A percentile compares a stretch with the other conserved stretches of the same genome.
These are phyloP conservation scores for Quercus mongolica DNA, from an alignment of 306 rosid genomes.

Conservation along the genomic window DNA sequence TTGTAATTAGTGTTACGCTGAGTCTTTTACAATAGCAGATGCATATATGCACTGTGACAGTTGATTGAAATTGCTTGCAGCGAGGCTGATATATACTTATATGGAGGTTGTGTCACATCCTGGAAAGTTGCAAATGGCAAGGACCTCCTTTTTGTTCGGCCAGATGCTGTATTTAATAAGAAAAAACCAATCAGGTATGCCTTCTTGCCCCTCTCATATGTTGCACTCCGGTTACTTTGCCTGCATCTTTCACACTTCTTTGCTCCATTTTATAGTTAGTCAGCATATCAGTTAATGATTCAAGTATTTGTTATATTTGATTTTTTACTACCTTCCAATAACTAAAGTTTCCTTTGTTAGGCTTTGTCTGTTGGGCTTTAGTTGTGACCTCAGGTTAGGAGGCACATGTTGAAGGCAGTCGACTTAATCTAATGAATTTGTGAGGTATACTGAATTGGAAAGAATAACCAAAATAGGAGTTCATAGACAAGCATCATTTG, in stretches of 20 bases:
- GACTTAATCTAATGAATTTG: not conserved
- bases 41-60: not conserved
- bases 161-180: conserved; percentile 84
- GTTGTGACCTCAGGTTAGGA: not conserved
- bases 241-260: not conserved
- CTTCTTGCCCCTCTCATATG: not conserved
- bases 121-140: conserved; percentile 77
- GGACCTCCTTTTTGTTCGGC: conserved; percentile 84
- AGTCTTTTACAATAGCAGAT: not conserved
- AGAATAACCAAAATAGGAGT: not conserved
- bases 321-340: not conserved
- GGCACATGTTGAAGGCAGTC: not conserved
- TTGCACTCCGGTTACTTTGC: not conserved
- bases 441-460: not conserved
- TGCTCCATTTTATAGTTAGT: not conserved
- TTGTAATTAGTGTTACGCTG: not conserved
- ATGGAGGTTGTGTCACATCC: conserved; percentile 83
- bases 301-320: not conserved
- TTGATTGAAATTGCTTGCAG: conserved; percentile 40
- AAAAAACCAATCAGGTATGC: conserved; percentile 90
- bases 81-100: conserved; percentile 80
- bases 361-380: not conserved
- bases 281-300: not conserved
- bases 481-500: not conserved
- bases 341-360: not conserved